Evolutionary conservation across 805 yeast genomes (phyloP).

Genomic region (Candida oleophila): DNA sequence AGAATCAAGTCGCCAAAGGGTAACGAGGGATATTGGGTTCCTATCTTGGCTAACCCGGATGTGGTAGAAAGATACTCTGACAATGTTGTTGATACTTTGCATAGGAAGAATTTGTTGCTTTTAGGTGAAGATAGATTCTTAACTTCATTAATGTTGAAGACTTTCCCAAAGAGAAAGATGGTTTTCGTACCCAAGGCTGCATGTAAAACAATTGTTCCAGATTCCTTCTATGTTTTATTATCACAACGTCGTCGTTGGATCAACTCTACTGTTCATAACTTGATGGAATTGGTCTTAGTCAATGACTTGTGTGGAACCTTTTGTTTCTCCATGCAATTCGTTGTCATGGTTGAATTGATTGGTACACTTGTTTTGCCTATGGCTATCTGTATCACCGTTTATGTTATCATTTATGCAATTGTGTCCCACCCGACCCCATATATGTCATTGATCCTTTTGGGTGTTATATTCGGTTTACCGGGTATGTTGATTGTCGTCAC

Average conservation of each 20-base stretch:
- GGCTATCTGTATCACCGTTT: conserved; percentile 79
- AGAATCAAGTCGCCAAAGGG: conserved; percentile 90
- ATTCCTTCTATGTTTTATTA: conserved; percentile 68
- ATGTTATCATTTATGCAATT: conserved; percentile 71
- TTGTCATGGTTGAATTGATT: conserved; percentile 75
- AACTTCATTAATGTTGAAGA: conserved; percentile 79
- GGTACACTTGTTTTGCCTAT: conserved; percentile 90
- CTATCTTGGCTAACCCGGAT: conserved; percentile 88
- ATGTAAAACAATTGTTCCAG: conserved; percentile 90
- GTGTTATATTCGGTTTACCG: conserved; percentile 79
- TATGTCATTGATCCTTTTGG: conserved; percentile 73
- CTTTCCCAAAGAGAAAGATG: conserved; percentile 88
- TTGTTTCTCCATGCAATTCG: conserved; percentile 93
- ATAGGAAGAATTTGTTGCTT: conserved; percentile 77
- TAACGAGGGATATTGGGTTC: conserved; percentile 74
- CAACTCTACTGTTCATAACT: conserved; percentile 89
- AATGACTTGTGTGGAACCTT: conserved; percentile 91
- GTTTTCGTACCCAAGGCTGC: conserved; percentile 87
- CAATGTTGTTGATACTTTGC: conserved; percentile 79
- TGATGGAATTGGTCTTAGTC: conserved; percentile 82
- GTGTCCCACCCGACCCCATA: conserved; percentile 74
- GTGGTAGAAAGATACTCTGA: conserved; percentile 90
- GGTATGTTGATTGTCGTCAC: conserved; percentile 80
- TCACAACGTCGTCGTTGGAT: conserved; percentile 98
- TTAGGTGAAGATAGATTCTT: conserved; percentile 90